Conservation (phyloP, 257 asterid genomes). For the Henckelia pumila region DNA sequence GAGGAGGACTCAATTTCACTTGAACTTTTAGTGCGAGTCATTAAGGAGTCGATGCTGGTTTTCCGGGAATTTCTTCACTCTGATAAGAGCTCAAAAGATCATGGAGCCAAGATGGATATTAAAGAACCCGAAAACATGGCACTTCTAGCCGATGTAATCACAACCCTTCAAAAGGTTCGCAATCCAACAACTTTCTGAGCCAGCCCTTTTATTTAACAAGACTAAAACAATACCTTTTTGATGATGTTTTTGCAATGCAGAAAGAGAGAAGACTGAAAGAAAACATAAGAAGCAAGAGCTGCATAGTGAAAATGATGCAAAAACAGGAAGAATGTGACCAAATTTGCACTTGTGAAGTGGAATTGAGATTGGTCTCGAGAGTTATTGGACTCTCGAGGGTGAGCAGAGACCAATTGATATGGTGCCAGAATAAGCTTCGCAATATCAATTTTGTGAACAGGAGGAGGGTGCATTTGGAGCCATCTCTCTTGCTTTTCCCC, state of each 20-base stretch:
- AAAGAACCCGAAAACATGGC: slow-evolving; percentile 32
- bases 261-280: slow-evolving; percentile 65
- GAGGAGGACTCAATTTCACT: slow-evolving; percentile 53
- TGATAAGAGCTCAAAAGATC: slow-evolving; percentile 47
- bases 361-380: slow-evolving; percentile 55
- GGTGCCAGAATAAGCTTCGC: slow-evolving; percentile 70
- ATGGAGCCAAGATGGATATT: slow-evolving; percentile 26
- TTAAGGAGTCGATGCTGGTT: slow-evolving; percentile 54
- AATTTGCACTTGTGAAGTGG: slow-evolving; percentile 49
- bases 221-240: not conserved
- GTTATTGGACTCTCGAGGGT: slow-evolving; percentile 58
- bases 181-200: not conserved
- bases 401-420: slow-evolving; percentile 48
- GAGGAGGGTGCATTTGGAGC: slow-evolving; percentile 54
- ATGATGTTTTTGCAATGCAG: slow-evolving; percentile 38
- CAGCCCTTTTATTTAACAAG: not conserved
- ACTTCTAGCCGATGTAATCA: slow-evolving; percentile 37
- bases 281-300: slow-evolving; percentile 50
- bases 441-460: slow-evolving; percentile 46
- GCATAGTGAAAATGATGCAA: slow-evolving; percentile 73
- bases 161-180: slow-evolving; percentile 66
- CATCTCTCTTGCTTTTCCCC: slow-evolving; percentile 75
- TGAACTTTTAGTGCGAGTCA: slow-evolving; percentile 34
- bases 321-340: slow-evolving; percentile 34
- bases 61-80: slow-evolving; percentile 61